phyloP scores from a whole-genome alignment of 2,329 filamentous ascomycete species.

The Podosphaera fusca region DNA sequence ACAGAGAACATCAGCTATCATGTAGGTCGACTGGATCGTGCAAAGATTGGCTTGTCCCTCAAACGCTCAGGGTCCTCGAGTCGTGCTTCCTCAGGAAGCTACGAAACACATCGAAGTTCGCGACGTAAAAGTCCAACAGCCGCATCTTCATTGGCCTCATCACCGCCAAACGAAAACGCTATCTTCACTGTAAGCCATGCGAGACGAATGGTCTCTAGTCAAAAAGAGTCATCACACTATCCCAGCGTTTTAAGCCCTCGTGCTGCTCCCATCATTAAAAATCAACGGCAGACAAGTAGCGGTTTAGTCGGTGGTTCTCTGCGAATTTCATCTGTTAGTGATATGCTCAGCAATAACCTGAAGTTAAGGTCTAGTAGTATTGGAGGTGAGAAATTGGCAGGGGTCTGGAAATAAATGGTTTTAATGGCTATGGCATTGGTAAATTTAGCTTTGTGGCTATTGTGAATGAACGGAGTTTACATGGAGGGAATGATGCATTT shows the following conservation, averaged over 20 bases:
- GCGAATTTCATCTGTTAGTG: too few relatives aligned
- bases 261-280: conserved; percentile 33
- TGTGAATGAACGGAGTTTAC: too few relatives aligned
- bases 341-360: too few relatives aligned
- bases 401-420: too few relatives aligned
- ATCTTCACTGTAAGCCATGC: conserved; percentile 44
- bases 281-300: conserved; percentile 4
- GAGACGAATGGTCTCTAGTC: conserved; percentile 39
- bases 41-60: conserved; percentile 14
- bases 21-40: conserved; percentile 11
- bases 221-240: conserved; percentile 31
- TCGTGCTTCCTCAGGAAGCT: conserved; percentile 8
- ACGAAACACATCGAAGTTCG: conserved; percentile 10
- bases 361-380: too few relatives aligned
- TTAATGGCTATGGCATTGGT: too few relatives aligned
- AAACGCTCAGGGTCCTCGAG: conserved; percentile 14
- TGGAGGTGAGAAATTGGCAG: too few relatives aligned
- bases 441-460: too few relatives aligned
- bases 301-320: too few relatives aligned
- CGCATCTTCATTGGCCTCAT: conserved; percentile 24
- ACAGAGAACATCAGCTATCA: conserved; percentile 12
- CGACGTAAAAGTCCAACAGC: conserved; percentile 18
- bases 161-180: conserved; percentile 32
- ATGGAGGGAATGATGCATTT: too few relatives aligned
- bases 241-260: conserved; percentile 37